Percentiles rank a stretch among this genome's conserved stretches.
Evolutionary conservation across 1,139 yeast species (phyloP).

Genomic region (Candida sanyaensis): DNA sequence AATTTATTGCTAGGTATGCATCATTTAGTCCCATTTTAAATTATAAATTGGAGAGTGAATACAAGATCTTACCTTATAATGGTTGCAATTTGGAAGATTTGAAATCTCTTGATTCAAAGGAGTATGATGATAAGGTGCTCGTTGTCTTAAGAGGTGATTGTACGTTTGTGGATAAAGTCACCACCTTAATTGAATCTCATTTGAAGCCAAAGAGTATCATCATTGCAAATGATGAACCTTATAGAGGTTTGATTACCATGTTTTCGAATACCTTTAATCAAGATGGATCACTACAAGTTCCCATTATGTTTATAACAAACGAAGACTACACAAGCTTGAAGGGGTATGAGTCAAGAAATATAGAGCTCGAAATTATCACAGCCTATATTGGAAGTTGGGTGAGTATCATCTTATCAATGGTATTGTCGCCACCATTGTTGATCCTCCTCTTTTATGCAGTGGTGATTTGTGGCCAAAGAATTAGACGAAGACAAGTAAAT

Average conservation of each 20-base stretch:
- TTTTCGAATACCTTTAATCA: conserved; percentile 41
- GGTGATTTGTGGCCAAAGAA: conserved; percentile 33
- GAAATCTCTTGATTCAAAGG: conserved; percentile 5
- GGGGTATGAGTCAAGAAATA: conserved; percentile 12
- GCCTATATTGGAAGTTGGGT: conserved; percentile 44
- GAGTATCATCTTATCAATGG: conserved; percentile 40
- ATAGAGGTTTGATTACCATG: conserved; percentile 44
- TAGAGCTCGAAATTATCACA: conserved; percentile 28
- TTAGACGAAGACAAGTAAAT: conserved; percentile 30
- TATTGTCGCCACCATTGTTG: conserved; percentile 46
- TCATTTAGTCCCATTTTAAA: conserved; percentile 42
- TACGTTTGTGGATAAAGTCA: conserved; percentile 43
- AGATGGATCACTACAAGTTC: conserved; percentile 35
- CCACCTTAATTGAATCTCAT: conserved; percentile 29
- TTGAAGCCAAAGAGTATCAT: conserved; percentile 36
- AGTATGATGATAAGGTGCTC: conserved; percentile 25
- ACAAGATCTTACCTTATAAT: conserved; percentile 26
- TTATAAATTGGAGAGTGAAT: conserved; percentile 24
- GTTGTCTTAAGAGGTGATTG: conserved; percentile 44
- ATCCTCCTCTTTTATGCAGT: conserved; percentile 37
- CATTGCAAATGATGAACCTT: conserved; percentile 46
- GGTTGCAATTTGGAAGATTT: conserved; percentile 28
- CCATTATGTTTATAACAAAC: conserved; percentile 41
- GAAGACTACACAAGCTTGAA: conserved; percentile 35
- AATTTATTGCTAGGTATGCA: conserved; percentile 42